phyloP scores from a whole-genome alignment of 2,329 filamentous ascomycete genomes.

The Paraphaeosphaeria minitans region DNA sequence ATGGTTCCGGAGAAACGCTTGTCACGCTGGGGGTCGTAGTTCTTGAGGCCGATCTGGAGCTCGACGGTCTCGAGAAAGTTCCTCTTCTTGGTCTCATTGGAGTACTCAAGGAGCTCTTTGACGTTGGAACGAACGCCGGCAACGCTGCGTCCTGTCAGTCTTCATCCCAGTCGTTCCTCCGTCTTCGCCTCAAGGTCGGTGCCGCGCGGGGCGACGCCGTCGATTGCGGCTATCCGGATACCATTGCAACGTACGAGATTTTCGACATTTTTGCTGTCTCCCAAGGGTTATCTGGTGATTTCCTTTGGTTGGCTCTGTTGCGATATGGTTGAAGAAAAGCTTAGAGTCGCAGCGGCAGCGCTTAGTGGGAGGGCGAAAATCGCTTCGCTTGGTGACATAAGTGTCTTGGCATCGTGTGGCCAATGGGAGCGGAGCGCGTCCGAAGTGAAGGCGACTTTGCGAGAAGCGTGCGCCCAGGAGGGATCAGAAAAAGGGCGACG shows the following conservation, averaged over 20 bases:
- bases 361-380: constrained; percentile 21
- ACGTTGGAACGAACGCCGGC: constrained; percentile 97
- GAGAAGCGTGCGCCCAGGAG: not conserved
- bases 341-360: constrained; percentile 13
- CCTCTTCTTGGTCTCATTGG: constrained; percentile 82
- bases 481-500: not conserved
- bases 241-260: constrained; percentile 60
- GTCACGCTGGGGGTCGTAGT: constrained; percentile 89
- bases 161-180: not conserved
- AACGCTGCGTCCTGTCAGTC: constrained; percentile 32
- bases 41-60: constrained; percentile 59
- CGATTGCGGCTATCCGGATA: not conserved
- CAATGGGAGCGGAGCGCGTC: not conserved
- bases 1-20: constrained; percentile 99
- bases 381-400: constrained; percentile 19
- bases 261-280: constrained; percentile 72
- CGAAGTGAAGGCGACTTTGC: not conserved
- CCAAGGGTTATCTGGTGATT: constrained; percentile 48
- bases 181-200: no score
- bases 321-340: constrained; percentile 35
- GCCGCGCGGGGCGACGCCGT: no score
- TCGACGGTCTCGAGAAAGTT: constrained; percentile 97
- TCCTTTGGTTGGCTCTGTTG: constrained; percentile 48
- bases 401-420: not conserved
- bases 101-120: constrained; percentile 77